These are phyloP conservation scores for Boletus sensibilis DNA, from an alignment of 768 basidiomycete species.

Conservation along the genomic window DNA sequence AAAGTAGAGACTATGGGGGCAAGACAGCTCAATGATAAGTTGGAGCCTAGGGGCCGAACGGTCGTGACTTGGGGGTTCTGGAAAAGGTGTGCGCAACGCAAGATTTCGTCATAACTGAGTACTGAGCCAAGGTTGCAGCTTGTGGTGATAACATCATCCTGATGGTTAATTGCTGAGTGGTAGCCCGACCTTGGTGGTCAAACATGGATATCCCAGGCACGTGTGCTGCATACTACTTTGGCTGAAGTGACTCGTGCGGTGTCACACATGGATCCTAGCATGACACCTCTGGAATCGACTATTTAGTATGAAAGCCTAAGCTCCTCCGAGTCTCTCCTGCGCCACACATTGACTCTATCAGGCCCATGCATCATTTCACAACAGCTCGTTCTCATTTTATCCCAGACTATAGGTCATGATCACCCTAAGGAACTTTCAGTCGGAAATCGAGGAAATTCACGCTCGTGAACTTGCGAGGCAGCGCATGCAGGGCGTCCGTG, in stretches of 20 bases:
- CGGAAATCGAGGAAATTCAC: constrained; percentile 76
- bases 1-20: constrained; percentile 18
- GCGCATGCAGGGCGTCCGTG: constrained; percentile 34
- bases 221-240: background rate
- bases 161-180: background rate
- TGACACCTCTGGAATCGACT: background rate
- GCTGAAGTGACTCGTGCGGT: background rate
- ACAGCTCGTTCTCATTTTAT: background rate
- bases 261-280: background rate
- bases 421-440: constrained; percentile 46
- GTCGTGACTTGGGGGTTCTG: background rate
- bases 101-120: background rate
- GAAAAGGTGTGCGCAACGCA: background rate
- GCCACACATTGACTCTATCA: constrained; percentile 3
- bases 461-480: constrained; percentile 66
- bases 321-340: background rate
- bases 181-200: background rate
- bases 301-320: background rate
- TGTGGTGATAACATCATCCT: background rate
- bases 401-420: constrained; percentile 24
- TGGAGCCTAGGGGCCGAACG: no score
- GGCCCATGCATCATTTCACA: constrained; percentile 16
- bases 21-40: background rate
- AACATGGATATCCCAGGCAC: background rate
- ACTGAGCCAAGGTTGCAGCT: background rate